Conservation (phyloP, 257 asterid species). For the Solanum microdontum region DNA sequence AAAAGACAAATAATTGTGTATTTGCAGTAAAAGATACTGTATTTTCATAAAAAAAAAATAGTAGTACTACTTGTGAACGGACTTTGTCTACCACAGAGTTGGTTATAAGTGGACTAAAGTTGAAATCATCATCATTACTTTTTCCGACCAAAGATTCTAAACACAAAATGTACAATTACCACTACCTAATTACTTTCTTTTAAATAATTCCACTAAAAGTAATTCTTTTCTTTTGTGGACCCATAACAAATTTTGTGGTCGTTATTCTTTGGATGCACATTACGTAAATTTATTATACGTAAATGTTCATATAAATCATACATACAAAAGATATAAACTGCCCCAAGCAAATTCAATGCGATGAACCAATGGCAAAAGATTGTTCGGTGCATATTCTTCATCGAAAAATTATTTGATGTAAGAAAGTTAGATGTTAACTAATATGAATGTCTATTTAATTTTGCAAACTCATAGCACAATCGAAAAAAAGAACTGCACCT, state of each 20-base stretch:
- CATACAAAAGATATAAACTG: neutral
- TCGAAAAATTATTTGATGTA: neutral
- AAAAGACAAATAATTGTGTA: neutral
- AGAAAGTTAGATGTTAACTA: neutral
- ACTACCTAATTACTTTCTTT: neutral
- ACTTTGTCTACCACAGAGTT: neutral
- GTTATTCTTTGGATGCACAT: neutral
- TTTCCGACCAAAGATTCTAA: neutral
- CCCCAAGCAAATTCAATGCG: neutral
- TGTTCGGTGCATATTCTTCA: neutral
- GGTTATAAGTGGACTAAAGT: neutral
- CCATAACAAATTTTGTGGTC: fast-evolving
- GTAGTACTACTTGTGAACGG: neutral
- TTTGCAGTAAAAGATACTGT: neutral
- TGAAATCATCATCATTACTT: neutral
- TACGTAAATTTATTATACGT: neutral
- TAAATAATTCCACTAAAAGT: neutral
- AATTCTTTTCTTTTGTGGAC: neutral
- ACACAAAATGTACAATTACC: neutral
- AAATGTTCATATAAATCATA: no score
- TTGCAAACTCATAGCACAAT: neutral
- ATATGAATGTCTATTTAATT: neutral
- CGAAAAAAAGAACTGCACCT: neutral
- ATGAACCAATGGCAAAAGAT: neutral
- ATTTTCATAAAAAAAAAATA: neutral